Evolutionary conservation across 1,284 basidiomycete genomes (phyloP).

Genomic region (Trametes polyzona): DNA sequence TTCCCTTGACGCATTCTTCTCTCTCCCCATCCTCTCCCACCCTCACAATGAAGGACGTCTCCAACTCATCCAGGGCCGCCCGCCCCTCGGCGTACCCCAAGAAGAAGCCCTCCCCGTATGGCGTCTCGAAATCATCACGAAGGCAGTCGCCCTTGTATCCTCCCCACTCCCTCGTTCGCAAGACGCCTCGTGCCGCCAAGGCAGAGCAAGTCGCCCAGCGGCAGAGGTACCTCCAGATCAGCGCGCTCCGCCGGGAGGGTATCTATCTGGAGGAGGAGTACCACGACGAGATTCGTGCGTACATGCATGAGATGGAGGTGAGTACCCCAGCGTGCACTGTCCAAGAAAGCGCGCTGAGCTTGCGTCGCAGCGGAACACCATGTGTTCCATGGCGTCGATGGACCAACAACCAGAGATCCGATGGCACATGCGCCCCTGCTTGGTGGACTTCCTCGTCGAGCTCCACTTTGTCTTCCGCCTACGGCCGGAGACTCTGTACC

Average conservation of each 20-base stretch:
- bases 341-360: background rate
- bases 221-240: conserved; percentile 68
- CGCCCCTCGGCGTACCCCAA: conserved; percentile 73
- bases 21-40: conserved; percentile 40
- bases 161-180: conserved; percentile 51
- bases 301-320: conserved; percentile 99
- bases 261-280: conserved; percentile 92
- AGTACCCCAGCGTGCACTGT: conserved; percentile 37
- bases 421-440: conserved; percentile 98
- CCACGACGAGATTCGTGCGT: conserved; percentile 86
- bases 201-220: conserved; percentile 61
- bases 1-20: conserved; percentile 43
- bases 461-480: conserved; percentile 97
- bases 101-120: conserved; percentile 81
- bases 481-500: conserved; percentile 97
- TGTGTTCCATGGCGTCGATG: conserved; percentile 92
- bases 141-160: conserved; percentile 51
- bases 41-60: conserved; percentile 75
- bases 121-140: conserved; percentile 58
- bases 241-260: conserved; percentile 68
- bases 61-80: conserved; percentile 59
- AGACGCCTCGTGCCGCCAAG: conserved; percentile 67
- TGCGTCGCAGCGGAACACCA: conserved; percentile 73
- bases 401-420: conserved; percentile 97
- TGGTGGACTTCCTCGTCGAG: conserved; percentile 98